Evolutionary conservation across 305 asterid species (phyloP), one percentile per base, ranked within the genome.

Genomic region (Fraxinus dipetala): DNA sequence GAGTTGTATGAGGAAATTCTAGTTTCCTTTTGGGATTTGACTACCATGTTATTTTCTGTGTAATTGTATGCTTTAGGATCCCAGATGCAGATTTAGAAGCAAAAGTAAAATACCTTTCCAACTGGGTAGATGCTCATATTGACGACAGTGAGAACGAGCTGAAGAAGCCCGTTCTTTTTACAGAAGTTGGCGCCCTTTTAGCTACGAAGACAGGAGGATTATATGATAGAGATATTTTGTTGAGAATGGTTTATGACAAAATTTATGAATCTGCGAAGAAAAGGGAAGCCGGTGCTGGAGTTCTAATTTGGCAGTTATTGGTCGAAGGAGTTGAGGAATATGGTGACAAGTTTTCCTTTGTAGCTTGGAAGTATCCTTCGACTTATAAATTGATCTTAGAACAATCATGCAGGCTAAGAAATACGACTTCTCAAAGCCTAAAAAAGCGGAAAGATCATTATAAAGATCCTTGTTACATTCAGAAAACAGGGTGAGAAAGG

Each of bases 111-210:
- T 87, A 87, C 85, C 92, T 90, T 61, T 74, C 92, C 9, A 86
- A 81, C 76, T 90, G 93, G 92, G 85, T 80, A 13, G 91, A 89
- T 79, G 87, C 89, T 78, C 93, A 90, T 81, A 90, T 89, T 87
- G 83, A 16, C 14, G 92, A 90, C 70, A 69, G 89, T 40, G 61
- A 51, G 61, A 51, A 51, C 30, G 84, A 87, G 24, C 83, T 90
- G 43, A 87, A 89, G 83, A 90, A 90, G 85, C 91, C 93, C 0
- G 89, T 90, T 85, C 93, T 90, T 2, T 90, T 90, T 74, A 90
- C 93, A 34, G 93, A 90, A 86, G 83, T 90, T 4, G 92, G 93
- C 6, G 86, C 89, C 38, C 92, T 87, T 48, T 80, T 81, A 78
- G 79, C 83, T 63, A 18, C 77, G 9, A 79, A 82, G 74, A 82